Percentiles rank a stretch among this genome's conserved stretches.
phyloP scores from a whole-genome alignment of 495 filamentous ascomycete genomes.

The Cercophora newfieldiana region DNA sequence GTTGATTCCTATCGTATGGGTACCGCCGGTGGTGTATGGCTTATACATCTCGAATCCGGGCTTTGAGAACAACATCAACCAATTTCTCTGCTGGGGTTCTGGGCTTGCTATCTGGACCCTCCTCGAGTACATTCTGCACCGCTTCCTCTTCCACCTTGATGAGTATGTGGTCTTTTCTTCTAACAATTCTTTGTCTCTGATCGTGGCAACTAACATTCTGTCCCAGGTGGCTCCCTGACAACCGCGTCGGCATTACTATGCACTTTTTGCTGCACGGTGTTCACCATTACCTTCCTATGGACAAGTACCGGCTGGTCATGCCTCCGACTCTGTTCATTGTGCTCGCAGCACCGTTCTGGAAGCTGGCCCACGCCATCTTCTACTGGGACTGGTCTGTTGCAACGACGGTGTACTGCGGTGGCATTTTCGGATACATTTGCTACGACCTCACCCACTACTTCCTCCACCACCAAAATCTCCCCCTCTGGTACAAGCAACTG shows the following conservation, averaged over 20 bases:
- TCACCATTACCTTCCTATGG: slow-evolving; percentile 98
- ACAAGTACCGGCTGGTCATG: slow-evolving; percentile 96
- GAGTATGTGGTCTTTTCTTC: slow-evolving; percentile 54
- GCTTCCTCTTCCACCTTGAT: slow-evolving; percentile 93
- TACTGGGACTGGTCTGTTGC: slow-evolving; percentile 83
- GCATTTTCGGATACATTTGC: slow-evolving; percentile 91
- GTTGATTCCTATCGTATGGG: slow-evolving; percentile 80
- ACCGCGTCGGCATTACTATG: slow-evolving; percentile 79
- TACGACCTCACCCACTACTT: slow-evolving; percentile 99
- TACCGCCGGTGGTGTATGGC: slow-evolving; percentile 78
- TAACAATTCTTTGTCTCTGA: not conserved
- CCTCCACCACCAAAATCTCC: slow-evolving; percentile 94
- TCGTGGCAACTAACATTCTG: slow-evolving; percentile 20
- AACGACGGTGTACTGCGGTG: slow-evolving; percentile 77
- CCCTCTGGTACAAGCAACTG: slow-evolving; percentile 79
- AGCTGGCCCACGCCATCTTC: slow-evolving; percentile 82
- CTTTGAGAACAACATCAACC: slow-evolving; percentile 37
- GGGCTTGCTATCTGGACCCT: slow-evolving; percentile 84
- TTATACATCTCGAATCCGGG: slow-evolving; percentile 65
- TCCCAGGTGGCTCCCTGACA: slow-evolving; percentile 84
- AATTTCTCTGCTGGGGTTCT: slow-evolving; percentile 58
- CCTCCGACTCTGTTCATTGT: slow-evolving; percentile 84
- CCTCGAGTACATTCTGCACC: slow-evolving; percentile 86
- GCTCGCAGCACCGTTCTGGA: slow-evolving; percentile 90
- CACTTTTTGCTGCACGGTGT: slow-evolving; percentile 97